Conservation (phyloP, 129 eudicot species). For the Calendula officinalis region DNA sequence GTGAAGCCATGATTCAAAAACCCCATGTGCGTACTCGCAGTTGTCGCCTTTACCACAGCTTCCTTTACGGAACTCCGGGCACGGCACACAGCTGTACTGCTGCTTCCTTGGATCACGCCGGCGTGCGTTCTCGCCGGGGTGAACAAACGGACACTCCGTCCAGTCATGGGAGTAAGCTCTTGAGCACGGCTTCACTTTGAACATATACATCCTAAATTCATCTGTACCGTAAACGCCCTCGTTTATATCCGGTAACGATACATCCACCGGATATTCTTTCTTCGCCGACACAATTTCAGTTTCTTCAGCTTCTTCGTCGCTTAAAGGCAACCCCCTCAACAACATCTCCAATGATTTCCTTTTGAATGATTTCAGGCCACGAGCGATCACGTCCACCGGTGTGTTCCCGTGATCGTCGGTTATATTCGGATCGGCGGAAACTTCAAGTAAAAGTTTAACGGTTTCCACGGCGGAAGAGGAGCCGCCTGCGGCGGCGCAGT, state of each 20-base stretch:
- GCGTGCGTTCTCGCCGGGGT: conserved; percentile 96
- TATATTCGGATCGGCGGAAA: conserved; percentile 40
- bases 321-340: conserved; percentile 37
- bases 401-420: conserved; percentile 48
- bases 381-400: conserved; percentile 47
- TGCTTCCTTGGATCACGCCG: conserved; percentile 78
- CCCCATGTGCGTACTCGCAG: conserved; percentile 96
- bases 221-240: conserved; percentile 71
- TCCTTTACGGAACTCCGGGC: conserved; percentile 91
- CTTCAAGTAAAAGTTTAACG: conserved; percentile 50
- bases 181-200: conserved; percentile 93
- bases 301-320: conserved; percentile 22
- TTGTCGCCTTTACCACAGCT: conserved; percentile 66
- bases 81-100: conserved; percentile 85
- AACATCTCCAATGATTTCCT: conserved; percentile 51
- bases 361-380: conserved; percentile 32
- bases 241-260: conserved; percentile 83
- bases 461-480: conserved; percentile 32
- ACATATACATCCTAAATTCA: conserved; percentile 88
- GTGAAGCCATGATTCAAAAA: conserved; percentile 96
- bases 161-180: conserved; percentile 95
- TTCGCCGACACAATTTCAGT: conserved; percentile 31
- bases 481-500: conserved; percentile 91
- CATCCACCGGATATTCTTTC: conserved; percentile 72
- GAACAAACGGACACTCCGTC: conserved; percentile 99